These are phyloP conservation scores for Xerocomus alliaceus DNA, from an alignment of 1,284 basidiomycete genomes.

Conservation along the genomic window DNA sequence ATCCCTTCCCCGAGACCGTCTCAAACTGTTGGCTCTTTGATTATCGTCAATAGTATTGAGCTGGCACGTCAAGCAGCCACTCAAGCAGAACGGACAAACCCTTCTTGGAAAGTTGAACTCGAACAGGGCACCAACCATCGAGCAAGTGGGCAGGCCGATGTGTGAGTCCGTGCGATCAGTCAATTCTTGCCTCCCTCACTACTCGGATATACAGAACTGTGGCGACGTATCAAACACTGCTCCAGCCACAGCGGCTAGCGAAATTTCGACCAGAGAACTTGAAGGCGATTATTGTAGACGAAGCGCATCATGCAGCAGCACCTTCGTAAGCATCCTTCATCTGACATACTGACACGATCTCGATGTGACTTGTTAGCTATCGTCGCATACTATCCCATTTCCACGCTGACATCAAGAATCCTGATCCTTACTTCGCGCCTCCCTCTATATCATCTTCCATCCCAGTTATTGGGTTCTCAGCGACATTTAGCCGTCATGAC, in stretches of 20 bases:
- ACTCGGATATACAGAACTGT: slow-evolving; percentile 66
- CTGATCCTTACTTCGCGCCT: slow-evolving; percentile 50
- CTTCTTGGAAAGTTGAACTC: slow-evolving; percentile 84
- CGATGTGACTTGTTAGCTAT: slow-evolving; percentile 58
- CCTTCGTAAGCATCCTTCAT: slow-evolving; percentile 66
- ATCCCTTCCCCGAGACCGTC: slow-evolving; percentile 53
- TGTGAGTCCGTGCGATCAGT: slow-evolving; percentile 56
- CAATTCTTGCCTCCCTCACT: not conserved
- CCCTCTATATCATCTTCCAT: slow-evolving; percentile 56
- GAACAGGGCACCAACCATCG: slow-evolving; percentile 84
- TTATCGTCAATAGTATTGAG: slow-evolving; percentile 88
- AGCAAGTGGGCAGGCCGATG: slow-evolving; percentile 84
- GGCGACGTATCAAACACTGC: slow-evolving; percentile 91
- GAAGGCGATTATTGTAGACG: slow-evolving; percentile 90
- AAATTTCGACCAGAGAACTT: slow-evolving; percentile 80
- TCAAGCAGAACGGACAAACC: slow-evolving; percentile 73
- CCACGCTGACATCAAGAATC: slow-evolving; percentile 63
- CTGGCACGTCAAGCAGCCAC: slow-evolving; percentile 87
- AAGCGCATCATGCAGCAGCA: slow-evolving; percentile 95
- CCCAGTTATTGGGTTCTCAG: slow-evolving; percentile 94
- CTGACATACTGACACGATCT: not conserved
- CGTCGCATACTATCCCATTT: slow-evolving; percentile 81
- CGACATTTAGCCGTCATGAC: slow-evolving; percentile 93
- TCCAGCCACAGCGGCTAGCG: slow-evolving; percentile 66
- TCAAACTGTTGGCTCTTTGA: slow-evolving; percentile 65